phyloP scores from a whole-genome alignment of 306 rosid genomes.

The Sindora glabra region DNA sequence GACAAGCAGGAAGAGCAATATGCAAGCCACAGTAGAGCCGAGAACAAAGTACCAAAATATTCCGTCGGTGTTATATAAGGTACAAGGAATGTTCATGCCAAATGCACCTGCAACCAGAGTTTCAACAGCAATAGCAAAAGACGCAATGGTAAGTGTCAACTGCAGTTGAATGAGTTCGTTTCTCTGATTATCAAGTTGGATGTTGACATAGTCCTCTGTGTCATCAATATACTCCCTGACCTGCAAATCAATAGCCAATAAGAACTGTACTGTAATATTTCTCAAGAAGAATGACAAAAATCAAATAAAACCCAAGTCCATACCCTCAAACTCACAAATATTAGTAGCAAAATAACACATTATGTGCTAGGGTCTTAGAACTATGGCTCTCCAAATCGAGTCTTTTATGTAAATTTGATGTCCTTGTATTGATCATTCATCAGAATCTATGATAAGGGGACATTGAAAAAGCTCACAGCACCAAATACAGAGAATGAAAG shows the following conservation, averaged over 20 bases:
- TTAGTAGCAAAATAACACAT: background rate
- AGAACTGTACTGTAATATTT: conserved; percentile 2
- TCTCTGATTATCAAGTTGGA: conserved; percentile 94
- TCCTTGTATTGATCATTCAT: background rate
- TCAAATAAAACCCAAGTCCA: background rate
- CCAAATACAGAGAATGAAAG: background rate
- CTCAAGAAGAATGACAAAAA: too few relatives aligned
- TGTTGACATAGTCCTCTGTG: conserved; percentile 94
- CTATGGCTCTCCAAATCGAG: background rate
- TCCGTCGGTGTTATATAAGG: conserved; percentile 4
- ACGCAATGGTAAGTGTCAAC: conserved; percentile 82
- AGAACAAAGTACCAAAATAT: conserved; percentile 51
- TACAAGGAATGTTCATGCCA: conserved; percentile 89
- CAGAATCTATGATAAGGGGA: background rate
- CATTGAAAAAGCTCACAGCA: background rate
- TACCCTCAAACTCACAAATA: background rate
- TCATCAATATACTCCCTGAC: conserved; percentile 95
- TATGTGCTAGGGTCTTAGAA: background rate
- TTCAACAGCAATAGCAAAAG: conserved; percentile 71
- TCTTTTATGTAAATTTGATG: background rate
- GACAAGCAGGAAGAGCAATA: conserved; percentile 54
- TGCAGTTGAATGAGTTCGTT: conserved; percentile 97
- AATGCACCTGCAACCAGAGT: conserved; percentile 64
- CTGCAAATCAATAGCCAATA: conserved; percentile 36
- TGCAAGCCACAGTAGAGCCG: conserved; percentile 25